Conservation (phyloP, 2,329 filamentous ascomycete species). For the Cladobotryum mycophilum region DNA sequence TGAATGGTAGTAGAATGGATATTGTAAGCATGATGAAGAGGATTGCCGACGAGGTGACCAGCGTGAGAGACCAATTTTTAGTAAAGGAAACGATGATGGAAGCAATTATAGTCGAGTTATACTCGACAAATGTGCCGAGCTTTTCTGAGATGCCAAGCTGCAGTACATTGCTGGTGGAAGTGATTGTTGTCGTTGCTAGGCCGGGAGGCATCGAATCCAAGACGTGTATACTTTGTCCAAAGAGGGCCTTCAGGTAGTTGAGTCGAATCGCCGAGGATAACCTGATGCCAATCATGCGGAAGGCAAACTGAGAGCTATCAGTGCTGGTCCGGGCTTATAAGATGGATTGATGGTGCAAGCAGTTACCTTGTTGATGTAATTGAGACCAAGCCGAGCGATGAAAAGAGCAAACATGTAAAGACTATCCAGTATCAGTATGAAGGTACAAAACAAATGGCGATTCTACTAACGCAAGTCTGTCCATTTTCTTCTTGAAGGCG, state of each 20-base stretch:
- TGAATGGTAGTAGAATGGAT: conserved; percentile 78
- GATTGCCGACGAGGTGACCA: conserved; percentile 83
- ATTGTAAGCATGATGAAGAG: conserved; percentile 92
- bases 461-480: conserved; percentile 38
- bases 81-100: conserved; percentile 62
- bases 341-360: conserved; percentile 49
- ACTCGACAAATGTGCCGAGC: conserved; percentile 54
- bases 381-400: conserved; percentile 56
- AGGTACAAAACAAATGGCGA: background rate
- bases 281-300: conserved; percentile 56
- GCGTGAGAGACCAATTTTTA: conserved; percentile 69
- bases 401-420: conserved; percentile 68
- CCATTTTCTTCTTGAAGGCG: conserved; percentile 36
- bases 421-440: conserved; percentile 24
- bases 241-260: conserved; percentile 75
- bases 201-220: conserved; percentile 91
- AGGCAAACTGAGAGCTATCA: conserved; percentile 49
- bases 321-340: conserved; percentile 68
- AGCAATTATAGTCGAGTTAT: conserved; percentile 43
- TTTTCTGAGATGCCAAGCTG: conserved; percentile 94
- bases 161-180: conserved; percentile 86
- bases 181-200: conserved; percentile 91
- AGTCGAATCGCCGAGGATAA: conserved; percentile 64
- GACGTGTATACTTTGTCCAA: conserved; percentile 85
- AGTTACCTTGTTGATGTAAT: conserved; percentile 52